These are phyloP conservation scores for Periconia sp. DNA, from an alignment of 2,329 filamentous ascomycete species.

Conservation along the genomic window DNA sequence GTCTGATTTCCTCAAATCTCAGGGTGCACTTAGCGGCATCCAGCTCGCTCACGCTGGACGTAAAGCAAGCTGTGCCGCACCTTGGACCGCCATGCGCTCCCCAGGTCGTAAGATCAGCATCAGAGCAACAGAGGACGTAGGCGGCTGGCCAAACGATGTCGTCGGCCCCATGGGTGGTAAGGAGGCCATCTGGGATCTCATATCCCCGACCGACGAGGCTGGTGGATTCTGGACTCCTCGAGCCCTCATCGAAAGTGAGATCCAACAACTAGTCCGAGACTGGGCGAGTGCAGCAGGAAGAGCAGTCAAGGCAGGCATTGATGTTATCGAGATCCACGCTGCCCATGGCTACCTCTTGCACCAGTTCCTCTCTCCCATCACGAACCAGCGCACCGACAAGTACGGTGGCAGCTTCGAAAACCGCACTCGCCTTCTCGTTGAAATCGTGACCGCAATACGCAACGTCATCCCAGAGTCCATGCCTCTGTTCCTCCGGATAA, in stretches of 20 bases:
- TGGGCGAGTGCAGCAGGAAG: slow-evolving; percentile 47
- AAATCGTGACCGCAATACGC: slow-evolving; percentile 48
- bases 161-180: slow-evolving; percentile 46
- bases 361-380: slow-evolving; percentile 49
- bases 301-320: slow-evolving; percentile 44
- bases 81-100: slow-evolving; percentile 33
- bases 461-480: slow-evolving; percentile 38
- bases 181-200: slow-evolving; percentile 48
- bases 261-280: slow-evolving; percentile 46
- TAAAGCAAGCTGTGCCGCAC: slow-evolving; percentile 41
- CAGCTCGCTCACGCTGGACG: slow-evolving; percentile 46
- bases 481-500: slow-evolving; percentile 46
- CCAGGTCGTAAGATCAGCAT: slow-evolving; percentile 35
- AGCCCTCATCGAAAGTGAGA: slow-evolving; percentile 46
- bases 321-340: slow-evolving; percentile 52
- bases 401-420: slow-evolving; percentile 53
- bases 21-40: slow-evolving; percentile 38
- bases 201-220: slow-evolving; percentile 32
- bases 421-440: slow-evolving; percentile 45
- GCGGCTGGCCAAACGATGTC: slow-evolving; percentile 45
- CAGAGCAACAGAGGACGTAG: slow-evolving; percentile 32
- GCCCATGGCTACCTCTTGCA: slow-evolving; percentile 52
- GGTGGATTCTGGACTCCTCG: slow-evolving; percentile 46
- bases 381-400: slow-evolving; percentile 49
- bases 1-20: slow-evolving; percentile 43